Base-by-base conservation (phyloP, 2,329 filamentous ascomycete genomes). In the Cladosporium sp. region DNA sequence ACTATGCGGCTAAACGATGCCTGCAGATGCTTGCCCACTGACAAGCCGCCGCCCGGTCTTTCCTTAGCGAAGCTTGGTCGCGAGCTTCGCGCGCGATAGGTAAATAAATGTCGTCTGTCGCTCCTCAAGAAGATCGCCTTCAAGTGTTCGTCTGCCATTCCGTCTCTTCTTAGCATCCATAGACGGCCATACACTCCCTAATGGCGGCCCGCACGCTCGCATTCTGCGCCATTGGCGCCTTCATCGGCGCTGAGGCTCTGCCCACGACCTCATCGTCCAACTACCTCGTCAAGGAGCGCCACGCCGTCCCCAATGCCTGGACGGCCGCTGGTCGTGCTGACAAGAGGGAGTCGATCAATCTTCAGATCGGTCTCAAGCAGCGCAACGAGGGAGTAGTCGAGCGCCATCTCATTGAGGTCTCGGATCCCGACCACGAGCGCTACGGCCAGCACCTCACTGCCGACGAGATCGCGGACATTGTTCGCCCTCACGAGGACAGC, bases 291-390 rank as follows among this genome's bases (percentile, higher is more conserved):
- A 84, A 83, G 67, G 80, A 83, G 55, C 71, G 69, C 13, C 79
- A 83, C 62, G 58, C 66, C 58, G 74, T 78, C 9, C 80, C 81
- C 6, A 65, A 67, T 31, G 68, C 68, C 50, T 84, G 80, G 80
- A 71, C 66, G 8, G 70, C 70, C 54, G 62, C 76, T 43, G 72
- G 71, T 37, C 67, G 72, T 32, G 75, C 79, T 2, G 71, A 77
- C 37, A 70, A 73, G 42, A 66, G 71, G 14, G 49, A 52, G 41
- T 67, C 72, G 33, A 74, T 83, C 55, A 68, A 79, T 34, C 66
- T 84, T 43, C 75, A 80, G 46, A 82, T 83, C 61, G 80, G 77
- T 31, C 63, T 84, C 55, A 82, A 77, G 70, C 80, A 83, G 63
- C 71, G 73, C 54, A 75, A 77, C 41, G 80, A 82, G 53, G 72